Evolutionary conservation across 805 yeast species (phyloP).

Genomic region (Grigorovia jiainica): DNA sequence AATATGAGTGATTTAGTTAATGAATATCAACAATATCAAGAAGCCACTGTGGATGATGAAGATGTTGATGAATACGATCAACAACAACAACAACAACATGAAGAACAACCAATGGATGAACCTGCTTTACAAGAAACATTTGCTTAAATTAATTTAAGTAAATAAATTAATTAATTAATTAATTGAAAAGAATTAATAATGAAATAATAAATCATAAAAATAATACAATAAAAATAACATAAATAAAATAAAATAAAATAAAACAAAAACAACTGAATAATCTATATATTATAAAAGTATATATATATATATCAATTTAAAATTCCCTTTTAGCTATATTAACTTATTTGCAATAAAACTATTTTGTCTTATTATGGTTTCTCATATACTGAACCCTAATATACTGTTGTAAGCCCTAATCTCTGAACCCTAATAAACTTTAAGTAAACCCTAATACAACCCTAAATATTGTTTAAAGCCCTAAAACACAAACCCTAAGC

Average conservation of each 20-base stretch:
- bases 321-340: neutral
- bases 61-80: constrained; percentile 21
- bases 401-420: too few relatives aligned
- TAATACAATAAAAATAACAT: neutral
- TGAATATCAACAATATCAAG: constrained; percentile 91
- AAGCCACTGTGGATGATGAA: constrained; percentile 66
- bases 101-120: constrained; percentile 31
- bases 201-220: neutral
- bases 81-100: constrained; percentile 17
- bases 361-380: too few relatives aligned
- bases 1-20: constrained; percentile 81
- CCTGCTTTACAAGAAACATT: constrained; percentile 10
- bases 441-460: too few relatives aligned
- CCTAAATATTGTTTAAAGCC: too few relatives aligned
- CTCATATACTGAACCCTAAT: too few relatives aligned
- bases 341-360: too few relatives aligned
- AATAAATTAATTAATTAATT: neutral
- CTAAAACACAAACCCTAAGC: too few relatives aligned
- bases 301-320: too few relatives aligned
- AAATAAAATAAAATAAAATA: neutral
- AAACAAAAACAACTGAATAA: too few relatives aligned
- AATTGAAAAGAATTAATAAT: neutral
- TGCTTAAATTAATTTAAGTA: constrained; percentile 9
- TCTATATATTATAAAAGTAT: too few relatives aligned
- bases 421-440: too few relatives aligned